Conservation (phyloP, 305 asterid species). For the Fraxinus velutina region DNA sequence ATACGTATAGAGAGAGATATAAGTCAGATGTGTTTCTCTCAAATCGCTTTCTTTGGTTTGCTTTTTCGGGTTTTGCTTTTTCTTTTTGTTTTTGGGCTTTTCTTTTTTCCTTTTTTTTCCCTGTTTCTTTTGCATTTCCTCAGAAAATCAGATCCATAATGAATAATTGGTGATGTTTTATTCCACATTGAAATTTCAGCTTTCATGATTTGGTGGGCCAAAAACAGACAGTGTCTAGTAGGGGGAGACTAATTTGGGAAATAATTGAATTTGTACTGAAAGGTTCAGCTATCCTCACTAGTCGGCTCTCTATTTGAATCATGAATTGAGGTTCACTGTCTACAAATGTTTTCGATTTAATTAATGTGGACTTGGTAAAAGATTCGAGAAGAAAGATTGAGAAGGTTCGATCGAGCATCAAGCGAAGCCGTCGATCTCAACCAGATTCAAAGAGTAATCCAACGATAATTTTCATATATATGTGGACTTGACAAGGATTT, state of each 20-base stretch:
- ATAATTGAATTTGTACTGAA: background rate
- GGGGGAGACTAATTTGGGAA: background rate
- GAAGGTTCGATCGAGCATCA: background rate
- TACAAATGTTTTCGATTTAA: background rate
- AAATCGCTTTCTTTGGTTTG: slow-evolving; percentile 32
- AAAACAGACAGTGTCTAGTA: background rate
- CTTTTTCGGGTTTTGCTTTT: slow-evolving; percentile 19
- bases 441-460: background rate
- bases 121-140: slow-evolving; percentile 20
- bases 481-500: background rate
- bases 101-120: slow-evolving; percentile 11
- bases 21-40: slow-evolving; percentile 19
- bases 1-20: background rate
- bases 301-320: background rate
- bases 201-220: slow-evolving; percentile 7
- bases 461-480: background rate
- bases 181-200: background rate
- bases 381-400: background rate
- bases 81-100: slow-evolving; percentile 26
- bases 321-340: background rate
- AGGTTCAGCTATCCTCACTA: background rate
- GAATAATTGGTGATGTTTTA: background rate
- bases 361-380: background rate
- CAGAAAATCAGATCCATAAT: background rate
- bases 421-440: background rate